Percentiles rank a stretch among this genome's conserved stretches.
Conservation (phyloP, 225 moss, liverwort and hornwort species). For the Polytrichum formosum region DNA sequence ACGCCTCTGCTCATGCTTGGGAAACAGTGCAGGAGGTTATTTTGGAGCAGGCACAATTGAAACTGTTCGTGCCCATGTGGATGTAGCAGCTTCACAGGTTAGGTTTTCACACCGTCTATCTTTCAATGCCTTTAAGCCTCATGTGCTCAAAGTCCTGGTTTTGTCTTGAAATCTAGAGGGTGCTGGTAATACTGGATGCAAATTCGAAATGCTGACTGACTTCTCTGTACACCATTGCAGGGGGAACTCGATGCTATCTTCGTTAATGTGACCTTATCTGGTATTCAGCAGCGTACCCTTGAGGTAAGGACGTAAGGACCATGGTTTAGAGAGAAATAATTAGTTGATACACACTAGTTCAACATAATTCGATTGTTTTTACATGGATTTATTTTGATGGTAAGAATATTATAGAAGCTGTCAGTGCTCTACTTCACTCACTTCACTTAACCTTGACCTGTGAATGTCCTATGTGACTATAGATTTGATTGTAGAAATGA, state of each 20-base stretch:
- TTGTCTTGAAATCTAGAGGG: too few relatives aligned
- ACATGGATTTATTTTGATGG: not conserved
- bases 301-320: constrained; percentile 47
- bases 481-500: not conserved
- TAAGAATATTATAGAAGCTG: too few relatives aligned
- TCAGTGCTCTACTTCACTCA: too few relatives aligned
- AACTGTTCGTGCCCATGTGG: constrained; percentile 66
- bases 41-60: constrained; percentile 92
- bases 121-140: too few relatives aligned
- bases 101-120: constrained; percentile 1
- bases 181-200: too few relatives aligned
- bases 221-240: constrained; percentile 14
- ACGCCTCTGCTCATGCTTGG: constrained; percentile 4
- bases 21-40: constrained; percentile 49
- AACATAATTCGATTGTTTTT: too few relatives aligned
- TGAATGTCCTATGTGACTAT: too few relatives aligned
- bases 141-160: too few relatives aligned
- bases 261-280: constrained; percentile 77
- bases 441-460: too few relatives aligned
- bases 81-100: constrained; percentile 55
- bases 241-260: constrained; percentile 74
- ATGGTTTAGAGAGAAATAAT: not conserved
- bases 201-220: too few relatives aligned
- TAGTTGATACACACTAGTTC: too few relatives aligned
- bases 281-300: constrained; percentile 81